Evolutionary conservation across 2,329 filamentous ascomycete species (phyloP).

Genomic region (Emergomyces orientalis): DNA sequence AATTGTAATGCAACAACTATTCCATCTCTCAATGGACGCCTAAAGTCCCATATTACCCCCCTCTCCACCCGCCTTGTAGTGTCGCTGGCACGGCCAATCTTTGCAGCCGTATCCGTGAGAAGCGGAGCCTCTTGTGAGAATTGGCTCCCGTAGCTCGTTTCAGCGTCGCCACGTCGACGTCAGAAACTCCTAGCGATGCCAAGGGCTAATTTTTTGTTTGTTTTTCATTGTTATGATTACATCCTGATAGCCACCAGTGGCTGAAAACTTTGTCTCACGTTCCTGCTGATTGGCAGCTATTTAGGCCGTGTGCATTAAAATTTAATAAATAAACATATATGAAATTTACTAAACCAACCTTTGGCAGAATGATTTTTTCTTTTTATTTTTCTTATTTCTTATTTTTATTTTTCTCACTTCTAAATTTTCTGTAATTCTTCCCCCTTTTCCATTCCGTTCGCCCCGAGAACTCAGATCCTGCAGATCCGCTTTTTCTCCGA

Average conservation of each 20-base stretch:
- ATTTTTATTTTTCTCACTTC: not conserved
- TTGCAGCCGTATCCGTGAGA: not conserved
- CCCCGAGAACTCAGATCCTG: not conserved
- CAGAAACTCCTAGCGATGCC: not conserved
- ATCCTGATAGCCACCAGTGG: too few relatives aligned
- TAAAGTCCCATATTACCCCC: too few relatives aligned
- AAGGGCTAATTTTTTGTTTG: not conserved
- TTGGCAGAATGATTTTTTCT: not conserved
- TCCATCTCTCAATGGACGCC: not conserved
- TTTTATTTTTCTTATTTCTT: too few relatives aligned
- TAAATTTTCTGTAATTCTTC: not conserved
- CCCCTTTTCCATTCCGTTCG: not conserved
- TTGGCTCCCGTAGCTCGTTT: constrained; percentile 3
- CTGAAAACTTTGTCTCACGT: not conserved
- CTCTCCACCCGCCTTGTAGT: too few relatives aligned
- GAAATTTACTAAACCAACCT: not conserved
- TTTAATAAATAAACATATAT: too few relatives aligned
- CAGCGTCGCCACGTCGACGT: constrained; percentile 5
- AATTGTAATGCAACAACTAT: not conserved
- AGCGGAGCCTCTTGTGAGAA: constrained; percentile 1
- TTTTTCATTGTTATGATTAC: too few relatives aligned
- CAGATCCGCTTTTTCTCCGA: constrained; percentile 11
- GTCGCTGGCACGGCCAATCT: not conserved
- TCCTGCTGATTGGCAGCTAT: not conserved
- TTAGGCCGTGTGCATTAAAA: not conserved